These are phyloP conservation scores for Penicillium paxilli DNA, from an alignment of 495 filamentous ascomycete species.

Conservation along the genomic window DNA sequence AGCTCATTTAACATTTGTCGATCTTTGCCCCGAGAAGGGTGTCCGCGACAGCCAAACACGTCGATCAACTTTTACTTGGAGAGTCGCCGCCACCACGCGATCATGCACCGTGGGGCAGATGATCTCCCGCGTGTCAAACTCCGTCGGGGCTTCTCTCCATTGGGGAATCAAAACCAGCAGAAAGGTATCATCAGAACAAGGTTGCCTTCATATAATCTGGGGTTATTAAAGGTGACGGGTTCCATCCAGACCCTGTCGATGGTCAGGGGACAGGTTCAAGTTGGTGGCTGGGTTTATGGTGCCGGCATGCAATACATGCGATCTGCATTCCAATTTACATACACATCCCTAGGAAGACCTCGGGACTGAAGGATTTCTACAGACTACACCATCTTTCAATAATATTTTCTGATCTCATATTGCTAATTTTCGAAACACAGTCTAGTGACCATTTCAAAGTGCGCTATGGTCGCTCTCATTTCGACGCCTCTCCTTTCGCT, in stretches of 20 bases:
- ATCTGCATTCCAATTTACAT: background rate
- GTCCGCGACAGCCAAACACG: slow-evolving; percentile 4
- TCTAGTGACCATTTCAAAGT: background rate
- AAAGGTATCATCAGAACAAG: background rate
- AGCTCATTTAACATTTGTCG: slow-evolving; percentile 2
- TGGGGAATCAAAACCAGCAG: background rate
- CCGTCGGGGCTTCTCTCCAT: slow-evolving; percentile 4
- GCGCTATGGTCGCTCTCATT: background rate
- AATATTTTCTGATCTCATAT: background rate
- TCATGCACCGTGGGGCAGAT: slow-evolving; percentile 25
- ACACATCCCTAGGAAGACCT: background rate
- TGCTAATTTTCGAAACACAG: background rate
- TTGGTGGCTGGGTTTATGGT: background rate
- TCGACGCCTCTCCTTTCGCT: background rate
- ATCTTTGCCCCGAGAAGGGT: slow-evolving; percentile 17
- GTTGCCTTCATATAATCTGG: background rate
- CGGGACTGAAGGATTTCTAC: background rate
- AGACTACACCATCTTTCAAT: background rate
- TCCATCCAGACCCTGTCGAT: background rate
- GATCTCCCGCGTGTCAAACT: slow-evolving; percentile 15
- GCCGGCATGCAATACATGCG: background rate
- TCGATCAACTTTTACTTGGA: background rate
- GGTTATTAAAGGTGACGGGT: background rate
- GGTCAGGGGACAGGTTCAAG: background rate
- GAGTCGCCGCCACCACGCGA: slow-evolving; percentile 8